Base-by-base conservation (phyloP, 75 land plant genomes). In the Sequoia sempervirens region DNA sequence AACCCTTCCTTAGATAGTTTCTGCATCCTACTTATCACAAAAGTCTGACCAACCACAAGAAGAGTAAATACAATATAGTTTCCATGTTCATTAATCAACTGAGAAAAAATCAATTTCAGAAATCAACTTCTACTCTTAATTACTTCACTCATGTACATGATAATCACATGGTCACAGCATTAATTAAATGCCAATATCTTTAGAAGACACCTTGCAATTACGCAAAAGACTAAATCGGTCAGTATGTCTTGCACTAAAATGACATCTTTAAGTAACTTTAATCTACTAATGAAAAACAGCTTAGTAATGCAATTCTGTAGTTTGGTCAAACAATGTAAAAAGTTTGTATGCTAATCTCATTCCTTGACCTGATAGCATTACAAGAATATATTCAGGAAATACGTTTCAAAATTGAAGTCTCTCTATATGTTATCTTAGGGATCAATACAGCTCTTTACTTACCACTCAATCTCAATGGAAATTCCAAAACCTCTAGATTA, bases 1-100 rank as follows among this genome's bases (percentile, higher is more conserved):
- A 97, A 87, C 1, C 95, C 99, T 86, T 97, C 99, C 88, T 90
- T 94, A 0, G 98, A 84, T 36, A 93, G 76, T 64, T 85, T 93
- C 45, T 86, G 96, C 98, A 94, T 93, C 73, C 84, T 90, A 84
- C 93, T 95, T 45, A 97, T 95, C 23, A 97, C 84, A 82, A 88
- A 86, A 34, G 98, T 92, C 98, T 97, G 87, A 26, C 61, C 80
- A 78, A 78, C 45, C 46, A 78, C 47, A 45, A 23, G 14, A 81
- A 32, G n/a, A 32, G 84, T 73, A n/a, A 83, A 28, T 46, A 83
- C 47, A 47, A 56, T 66, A 30, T 4, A 56, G 11, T 80, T 52
- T n/a, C 46, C 36, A 32, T 80, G 36, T 81, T 81, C 43, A 40
- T 26, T 46, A 45, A 78, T 78, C 26, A 45, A 78, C 2, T 37